Evolutionary conservation across 2,329 filamentous ascomycete genomes (phyloP), one percentile per base, ranked within the genome.

Genomic region (Dothistroma septosporum): DNA sequence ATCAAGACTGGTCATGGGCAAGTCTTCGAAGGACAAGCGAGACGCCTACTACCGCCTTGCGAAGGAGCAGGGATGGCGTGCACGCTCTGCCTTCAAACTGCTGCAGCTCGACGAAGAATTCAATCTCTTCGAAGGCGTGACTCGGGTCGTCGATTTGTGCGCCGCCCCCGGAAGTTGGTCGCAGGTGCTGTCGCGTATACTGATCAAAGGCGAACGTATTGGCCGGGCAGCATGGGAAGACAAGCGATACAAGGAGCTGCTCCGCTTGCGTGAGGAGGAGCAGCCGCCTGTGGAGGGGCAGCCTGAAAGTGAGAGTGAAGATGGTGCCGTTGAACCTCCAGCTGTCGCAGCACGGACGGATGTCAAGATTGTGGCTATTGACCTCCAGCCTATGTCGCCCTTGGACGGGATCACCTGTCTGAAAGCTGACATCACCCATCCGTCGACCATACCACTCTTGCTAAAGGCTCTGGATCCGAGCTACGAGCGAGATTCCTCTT

Each of bases 51-150:
- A 99, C 73, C 86, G 94, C 57, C 89, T 99, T 9, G 94, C 94
- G 19, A 99, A 99, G 78, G 94, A 99, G 76, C 94, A 99, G 80
- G 95, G 95, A 66, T 99, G 94, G 93, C 90, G 94, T 37, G 94
- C 94, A 31, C 85, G 94, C 60, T 96, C 92, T 67, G 94, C 94
- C 9, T 99, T 97, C 81, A 99, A 99, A 77, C 85, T 99, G 24
- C 86, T 99, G 12, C 94, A 99, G 76, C 86, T 99, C 24, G 92
- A 99, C 75, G 92, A 84, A 86, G 91, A 97, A 79, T 99, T 97
- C 78, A 90, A 97, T 71, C 84, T 99, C 11, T 97, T 99, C 75
- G 85, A 90, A 68, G 86, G 88, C 70, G 93, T 97, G 53, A 93
- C 91, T 2, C 85, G 94, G 37, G 94, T 99, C 1, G 93, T 99